These are phyloP conservation scores for Aleurites moluccanus DNA, from an alignment of 441 rosid species.

Conservation along the genomic window DNA sequence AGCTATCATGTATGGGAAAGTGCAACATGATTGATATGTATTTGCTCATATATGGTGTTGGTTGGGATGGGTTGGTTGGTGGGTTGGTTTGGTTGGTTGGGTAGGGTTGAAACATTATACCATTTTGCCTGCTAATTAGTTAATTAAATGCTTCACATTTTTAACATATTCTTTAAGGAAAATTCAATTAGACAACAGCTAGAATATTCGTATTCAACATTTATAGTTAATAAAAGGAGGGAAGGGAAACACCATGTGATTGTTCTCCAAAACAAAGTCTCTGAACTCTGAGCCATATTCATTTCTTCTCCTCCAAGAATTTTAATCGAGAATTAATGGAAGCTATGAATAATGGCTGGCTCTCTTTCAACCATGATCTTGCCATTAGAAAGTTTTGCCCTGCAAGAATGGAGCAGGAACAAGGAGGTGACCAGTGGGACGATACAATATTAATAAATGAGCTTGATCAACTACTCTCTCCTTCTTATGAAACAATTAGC, in stretches of 20 bases:
- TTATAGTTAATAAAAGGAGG: conserved; percentile 16
- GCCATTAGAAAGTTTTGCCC: conserved; percentile 70
- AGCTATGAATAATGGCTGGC: conserved; percentile 33
- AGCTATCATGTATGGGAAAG: not conserved
- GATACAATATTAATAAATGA: conserved; percentile 34
- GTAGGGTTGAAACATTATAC: not conserved
- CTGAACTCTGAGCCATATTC: not conserved
- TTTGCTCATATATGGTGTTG: not conserved
- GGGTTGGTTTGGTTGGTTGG: no score
- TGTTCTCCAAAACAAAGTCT: not conserved
- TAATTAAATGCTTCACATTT: not conserved
- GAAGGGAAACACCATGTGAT: not conserved
- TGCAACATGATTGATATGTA: no score
- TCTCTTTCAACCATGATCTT: conserved; percentile 48
- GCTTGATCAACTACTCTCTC: conserved; percentile 24
- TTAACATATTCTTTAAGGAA: conserved; percentile 2
- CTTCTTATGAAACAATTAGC: conserved; percentile 17
- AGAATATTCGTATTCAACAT: conserved; percentile 12
- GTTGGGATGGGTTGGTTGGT: no score
- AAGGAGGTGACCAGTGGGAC: conserved; percentile 37
- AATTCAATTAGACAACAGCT: not conserved
- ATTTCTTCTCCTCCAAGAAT: not conserved
- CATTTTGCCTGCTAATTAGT: not conserved
- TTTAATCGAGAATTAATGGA: no score
- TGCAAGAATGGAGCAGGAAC: conserved; percentile 58